Evolutionary conservation across 2,329 filamentous ascomycete genomes (phyloP).

Genomic region (Diatrype stigma): DNA sequence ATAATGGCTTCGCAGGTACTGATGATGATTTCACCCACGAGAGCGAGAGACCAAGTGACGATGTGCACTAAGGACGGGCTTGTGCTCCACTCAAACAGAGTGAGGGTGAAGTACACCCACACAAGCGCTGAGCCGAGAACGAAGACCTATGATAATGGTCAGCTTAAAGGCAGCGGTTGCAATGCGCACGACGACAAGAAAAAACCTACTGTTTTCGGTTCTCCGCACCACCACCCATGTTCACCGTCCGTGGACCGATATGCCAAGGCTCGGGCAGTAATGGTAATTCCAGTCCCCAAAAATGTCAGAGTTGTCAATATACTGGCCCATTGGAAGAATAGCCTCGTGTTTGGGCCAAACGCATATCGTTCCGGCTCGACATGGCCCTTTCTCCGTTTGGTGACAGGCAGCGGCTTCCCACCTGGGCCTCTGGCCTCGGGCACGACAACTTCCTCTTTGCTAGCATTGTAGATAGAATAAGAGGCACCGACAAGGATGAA

Average conservation of each 20-base stretch:
- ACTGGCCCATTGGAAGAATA: conserved; percentile 70
- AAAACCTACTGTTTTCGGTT: conserved; percentile 27
- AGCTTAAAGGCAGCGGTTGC: background rate
- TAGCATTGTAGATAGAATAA: conserved; percentile 50
- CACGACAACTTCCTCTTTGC: conserved; percentile 41
- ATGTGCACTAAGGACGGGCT: conserved; percentile 79
- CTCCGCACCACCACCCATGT: conserved; percentile 28
- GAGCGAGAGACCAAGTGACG: conserved; percentile 69
- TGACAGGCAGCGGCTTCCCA: conserved; percentile 77
- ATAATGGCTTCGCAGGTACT: conserved; percentile 64
- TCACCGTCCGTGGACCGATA: conserved; percentile 33
- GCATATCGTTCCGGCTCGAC: conserved; percentile 35
- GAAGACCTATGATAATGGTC: conserved; percentile 61
- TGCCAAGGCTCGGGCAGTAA: conserved; percentile 70
- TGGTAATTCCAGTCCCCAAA: conserved; percentile 66
- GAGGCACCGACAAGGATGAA: conserved; percentile 48
- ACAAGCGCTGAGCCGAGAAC: conserved; percentile 81
- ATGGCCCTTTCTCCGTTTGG: conserved; percentile 50
- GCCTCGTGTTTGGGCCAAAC: conserved; percentile 38
- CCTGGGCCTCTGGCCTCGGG: conserved; percentile 69
- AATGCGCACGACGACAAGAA: conserved; percentile 2
- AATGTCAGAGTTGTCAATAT: conserved; percentile 70
- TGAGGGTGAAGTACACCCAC: conserved; percentile 80
- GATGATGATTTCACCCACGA: conserved; percentile 70
- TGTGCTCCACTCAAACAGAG: conserved; percentile 76